Percentiles rank a stretch among this genome's conserved stretches.
Evolutionary conservation across 768 basidiomycete genomes (phyloP).

Genomic region (Exsudoporus frostii): DNA sequence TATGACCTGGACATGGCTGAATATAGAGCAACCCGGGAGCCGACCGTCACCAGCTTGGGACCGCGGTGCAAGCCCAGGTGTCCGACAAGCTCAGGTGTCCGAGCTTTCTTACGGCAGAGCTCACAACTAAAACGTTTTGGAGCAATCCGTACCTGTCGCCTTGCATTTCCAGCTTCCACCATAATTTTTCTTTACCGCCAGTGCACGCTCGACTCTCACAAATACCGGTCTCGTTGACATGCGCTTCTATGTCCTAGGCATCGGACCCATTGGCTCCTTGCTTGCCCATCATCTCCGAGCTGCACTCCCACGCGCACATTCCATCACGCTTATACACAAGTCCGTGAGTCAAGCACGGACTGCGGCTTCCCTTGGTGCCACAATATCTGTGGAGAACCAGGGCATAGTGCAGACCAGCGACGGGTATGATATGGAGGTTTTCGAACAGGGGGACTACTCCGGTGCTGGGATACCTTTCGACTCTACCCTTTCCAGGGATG

Average conservation of each 20-base stretch:
- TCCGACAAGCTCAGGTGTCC: not conserved
- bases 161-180: not conserved
- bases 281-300: conserved; percentile 76
- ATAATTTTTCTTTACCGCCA: not conserved
- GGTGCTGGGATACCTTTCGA: conserved; percentile 20
- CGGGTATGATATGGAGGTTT: conserved; percentile 52
- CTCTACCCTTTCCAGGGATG: conserved; percentile 10
- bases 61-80: not conserved
- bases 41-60: too few relatives aligned
- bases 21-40: not conserved
- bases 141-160: not conserved
- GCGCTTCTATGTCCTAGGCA: conserved; percentile 74
- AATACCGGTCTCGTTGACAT: conserved; percentile 23
- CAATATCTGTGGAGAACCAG: conserved; percentile 47
- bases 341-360: conserved; percentile 37
- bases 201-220: not conserved
- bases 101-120: not conserved
- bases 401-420: conserved; percentile 42
- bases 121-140: not conserved
- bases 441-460: conserved; percentile 29
- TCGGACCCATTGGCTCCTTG: conserved; percentile 82
- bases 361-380: conserved; percentile 32
- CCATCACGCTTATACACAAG: conserved; percentile 71
- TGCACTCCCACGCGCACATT: conserved; percentile 45
- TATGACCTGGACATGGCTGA: conserved; percentile 25